Percentiles rank a stretch among this genome's conserved stretches.
Conservation (phyloP, 768 basidiomycete species). For the Kwoniella mangroviensis region DNA sequence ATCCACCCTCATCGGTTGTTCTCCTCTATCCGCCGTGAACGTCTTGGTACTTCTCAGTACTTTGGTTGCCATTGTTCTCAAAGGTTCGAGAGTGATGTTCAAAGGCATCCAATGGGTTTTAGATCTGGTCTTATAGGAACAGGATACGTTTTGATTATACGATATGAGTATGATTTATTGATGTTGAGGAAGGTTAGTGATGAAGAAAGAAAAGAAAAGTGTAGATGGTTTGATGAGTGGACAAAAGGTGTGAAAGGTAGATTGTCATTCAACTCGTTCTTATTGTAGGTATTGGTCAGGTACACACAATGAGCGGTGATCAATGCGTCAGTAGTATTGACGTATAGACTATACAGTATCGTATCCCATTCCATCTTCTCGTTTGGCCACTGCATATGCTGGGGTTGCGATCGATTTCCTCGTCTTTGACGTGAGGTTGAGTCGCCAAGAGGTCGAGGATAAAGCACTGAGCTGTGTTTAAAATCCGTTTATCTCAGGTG, state of each 20-base stretch:
- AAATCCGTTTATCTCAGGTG: neutral
- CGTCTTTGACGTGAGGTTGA: neutral
- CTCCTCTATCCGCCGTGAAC: slow-evolving; percentile 21
- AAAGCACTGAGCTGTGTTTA: neutral
- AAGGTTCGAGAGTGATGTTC: neutral
- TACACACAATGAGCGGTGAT: slow-evolving; percentile 3
- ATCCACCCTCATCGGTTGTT: slow-evolving; percentile 25
- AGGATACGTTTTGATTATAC: neutral
- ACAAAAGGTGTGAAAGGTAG: slow-evolving; percentile 5
- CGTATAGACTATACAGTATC: neutral
- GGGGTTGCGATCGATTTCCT: too few relatives aligned
- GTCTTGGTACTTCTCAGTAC: slow-evolving; percentile 28
- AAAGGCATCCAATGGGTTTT: slow-evolving; percentile 4
- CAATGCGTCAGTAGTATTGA: neutral
- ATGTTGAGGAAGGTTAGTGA: neutral
- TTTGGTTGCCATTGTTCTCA: slow-evolving; percentile 31
- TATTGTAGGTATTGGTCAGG: neutral
- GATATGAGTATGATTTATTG: slow-evolving; percentile 1
- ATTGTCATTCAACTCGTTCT: slow-evolving; percentile 10
- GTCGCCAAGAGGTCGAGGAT: neutral
- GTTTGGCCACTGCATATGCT: neutral
- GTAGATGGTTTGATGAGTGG: neutral
- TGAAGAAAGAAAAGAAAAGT: slow-evolving; percentile 4
- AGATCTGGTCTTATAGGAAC: neutral
- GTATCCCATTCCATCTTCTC: neutral